phyloP scores from a whole-genome alignment of 2,329 filamentous ascomycete genomes.

The Ascochyta viciae-villosae region DNA sequence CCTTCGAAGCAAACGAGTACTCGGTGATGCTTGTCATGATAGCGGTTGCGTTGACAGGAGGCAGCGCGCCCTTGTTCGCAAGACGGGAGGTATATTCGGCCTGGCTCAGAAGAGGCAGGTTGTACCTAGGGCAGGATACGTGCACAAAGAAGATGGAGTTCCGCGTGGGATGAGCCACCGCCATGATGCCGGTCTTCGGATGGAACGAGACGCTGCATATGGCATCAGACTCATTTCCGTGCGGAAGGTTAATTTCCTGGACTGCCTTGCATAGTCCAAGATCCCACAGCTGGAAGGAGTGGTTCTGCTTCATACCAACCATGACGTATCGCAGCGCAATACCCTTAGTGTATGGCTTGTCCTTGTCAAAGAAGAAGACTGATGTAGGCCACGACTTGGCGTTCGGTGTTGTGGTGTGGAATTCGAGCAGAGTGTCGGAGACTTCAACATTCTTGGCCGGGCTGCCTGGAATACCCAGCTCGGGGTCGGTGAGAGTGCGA shows the following conservation, averaged over 20 bases:
- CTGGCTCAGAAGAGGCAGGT: constrained; percentile 79
- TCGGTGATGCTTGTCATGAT: constrained; percentile 97
- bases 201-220: constrained; percentile 98
- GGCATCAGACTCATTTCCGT: constrained; percentile 95
- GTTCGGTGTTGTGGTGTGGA: constrained; percentile 82
- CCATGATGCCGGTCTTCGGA: constrained; percentile 87
- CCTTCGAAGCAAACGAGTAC: constrained; percentile 88
- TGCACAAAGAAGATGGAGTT: constrained; percentile 99
- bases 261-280: constrained; percentile 93
- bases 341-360: constrained; percentile 88
- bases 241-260: constrained; percentile 94
- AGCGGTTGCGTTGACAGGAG: constrained; percentile 90
- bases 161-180: constrained; percentile 92
- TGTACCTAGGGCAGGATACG: constrained; percentile 92
- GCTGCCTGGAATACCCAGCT: constrained; percentile 51
- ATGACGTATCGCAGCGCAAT: constrained; percentile 93
- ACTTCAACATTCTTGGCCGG: constrained; percentile 71
- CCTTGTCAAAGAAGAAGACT: constrained; percentile 94
- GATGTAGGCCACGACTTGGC: constrained; percentile 98
- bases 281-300: constrained; percentile 98
- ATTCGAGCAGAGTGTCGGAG: constrained; percentile 83
- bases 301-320: constrained; percentile 98
- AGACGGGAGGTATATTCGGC: constrained; percentile 85
- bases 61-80: constrained; percentile 63
- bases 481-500: constrained; percentile 70